phyloP scores from a whole-genome alignment of 2,329 filamentous ascomycete species.

The Metarhizium humberi region DNA sequence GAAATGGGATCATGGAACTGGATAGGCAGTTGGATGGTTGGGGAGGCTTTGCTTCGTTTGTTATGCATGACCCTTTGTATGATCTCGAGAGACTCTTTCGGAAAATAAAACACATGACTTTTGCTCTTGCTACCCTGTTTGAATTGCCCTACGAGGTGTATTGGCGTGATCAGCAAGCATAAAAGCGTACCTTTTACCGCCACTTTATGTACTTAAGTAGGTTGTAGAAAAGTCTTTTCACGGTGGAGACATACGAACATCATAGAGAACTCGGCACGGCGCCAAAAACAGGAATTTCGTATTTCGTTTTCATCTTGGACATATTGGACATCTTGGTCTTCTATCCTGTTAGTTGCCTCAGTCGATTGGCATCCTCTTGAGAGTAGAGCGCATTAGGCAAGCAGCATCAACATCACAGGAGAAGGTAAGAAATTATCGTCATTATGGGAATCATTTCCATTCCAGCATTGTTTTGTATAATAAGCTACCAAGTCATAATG shows the following conservation, averaged over 20 bases:
- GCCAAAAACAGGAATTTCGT: too few species aligned
- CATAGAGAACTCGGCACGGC: too few species aligned
- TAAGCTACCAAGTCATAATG: constrained; percentile 4
- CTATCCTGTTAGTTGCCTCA: too few species aligned
- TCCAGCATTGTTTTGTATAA: constrained; percentile 18
- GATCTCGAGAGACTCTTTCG: constrained; percentile 3
- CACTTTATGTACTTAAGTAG: too few species aligned
- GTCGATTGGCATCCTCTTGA: too few species aligned
- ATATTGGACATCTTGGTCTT: too few species aligned
- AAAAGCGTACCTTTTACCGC: too few species aligned
- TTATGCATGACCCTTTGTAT: constrained; percentile 8
- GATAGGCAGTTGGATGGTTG: constrained; percentile 1
- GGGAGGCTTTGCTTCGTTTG: background rate
- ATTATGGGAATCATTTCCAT: constrained; percentile 18
- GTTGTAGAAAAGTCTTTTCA: too few species aligned
- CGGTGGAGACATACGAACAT: too few species aligned
- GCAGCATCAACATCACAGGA: background rate
- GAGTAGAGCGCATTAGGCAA: background rate
- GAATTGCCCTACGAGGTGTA: too few species aligned
- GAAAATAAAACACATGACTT: background rate
- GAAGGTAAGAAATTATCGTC: background rate
- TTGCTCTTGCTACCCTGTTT: constrained; percentile 3
- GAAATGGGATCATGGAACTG: background rate
- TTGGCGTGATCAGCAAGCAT: too few species aligned
- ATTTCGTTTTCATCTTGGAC: too few species aligned